Percentiles rank a stretch among this genome's conserved stretches.
phyloP scores from a whole-genome alignment of 306 rosid genomes.

The Canavalia gladiata region DNA sequence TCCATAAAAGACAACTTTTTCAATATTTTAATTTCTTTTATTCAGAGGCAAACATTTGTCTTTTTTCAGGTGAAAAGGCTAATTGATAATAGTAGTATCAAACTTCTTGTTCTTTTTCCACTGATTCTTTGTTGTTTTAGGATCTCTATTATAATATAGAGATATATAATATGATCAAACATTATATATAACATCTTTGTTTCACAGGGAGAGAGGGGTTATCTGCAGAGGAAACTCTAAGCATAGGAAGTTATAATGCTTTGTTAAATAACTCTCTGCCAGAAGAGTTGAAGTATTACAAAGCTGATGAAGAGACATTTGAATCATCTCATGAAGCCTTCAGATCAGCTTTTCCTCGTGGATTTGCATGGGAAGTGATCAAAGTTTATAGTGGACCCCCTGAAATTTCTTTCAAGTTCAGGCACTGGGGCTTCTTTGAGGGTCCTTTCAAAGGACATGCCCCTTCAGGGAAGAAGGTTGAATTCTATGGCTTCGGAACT shows the following conservation, averaged over 20 bases:
- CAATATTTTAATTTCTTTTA: background rate
- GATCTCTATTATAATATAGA: too few species aligned
- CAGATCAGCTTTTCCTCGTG: constrained; percentile 72
- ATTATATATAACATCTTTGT: background rate
- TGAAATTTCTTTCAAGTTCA: constrained; percentile 74
- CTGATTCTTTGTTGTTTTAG: too few species aligned
- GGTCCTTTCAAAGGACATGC: constrained; percentile 72
- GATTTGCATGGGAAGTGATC: constrained; percentile 91
- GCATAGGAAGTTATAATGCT: constrained; percentile 73
- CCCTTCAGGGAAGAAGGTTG: constrained; percentile 66
- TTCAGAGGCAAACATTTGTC: background rate
- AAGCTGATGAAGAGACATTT: constrained; percentile 71
- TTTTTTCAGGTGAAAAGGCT: too few species aligned
- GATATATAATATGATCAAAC: too few species aligned
- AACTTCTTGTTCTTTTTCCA: too few species aligned
- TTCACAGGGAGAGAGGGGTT: constrained; percentile 74
- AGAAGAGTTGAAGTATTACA: constrained; percentile 62
- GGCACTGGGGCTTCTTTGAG: constrained; percentile 92
- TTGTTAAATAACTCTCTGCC: constrained; percentile 70
- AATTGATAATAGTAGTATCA: too few species aligned
- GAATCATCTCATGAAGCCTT: constrained; percentile 78
- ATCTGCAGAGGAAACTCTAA: constrained; percentile 70
- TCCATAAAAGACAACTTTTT: too few species aligned
- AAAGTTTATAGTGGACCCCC: constrained; percentile 76
- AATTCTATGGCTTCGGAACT: constrained; percentile 74